A percentile compares a stretch with the other conserved stretches of the same genome.
phyloP scores from a whole-genome alignment of 257 asterid species.

The Verbena officinalis region DNA sequence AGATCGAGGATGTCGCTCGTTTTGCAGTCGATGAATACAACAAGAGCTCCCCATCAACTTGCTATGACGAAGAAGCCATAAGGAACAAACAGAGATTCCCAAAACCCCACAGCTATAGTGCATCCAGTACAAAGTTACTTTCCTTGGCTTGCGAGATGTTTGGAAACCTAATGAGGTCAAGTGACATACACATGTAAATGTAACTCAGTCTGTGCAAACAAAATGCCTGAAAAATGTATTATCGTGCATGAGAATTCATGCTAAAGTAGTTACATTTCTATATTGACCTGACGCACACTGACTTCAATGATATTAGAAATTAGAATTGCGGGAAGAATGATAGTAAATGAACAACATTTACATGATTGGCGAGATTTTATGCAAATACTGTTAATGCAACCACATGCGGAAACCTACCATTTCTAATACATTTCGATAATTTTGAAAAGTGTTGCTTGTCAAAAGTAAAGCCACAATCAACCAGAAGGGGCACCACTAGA shows the following conservation, averaged over 20 bases:
- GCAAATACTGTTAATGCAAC: too few species aligned
- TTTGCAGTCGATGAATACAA: conserved; percentile 58
- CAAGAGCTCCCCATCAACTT: conserved; percentile 88
- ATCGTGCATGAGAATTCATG: conserved; percentile 11
- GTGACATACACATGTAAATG: conserved; percentile 17
- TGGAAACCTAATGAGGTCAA: conserved; percentile 66
- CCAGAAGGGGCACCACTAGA: neutral
- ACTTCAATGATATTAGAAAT: too few species aligned
- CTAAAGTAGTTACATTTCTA: too few species aligned
- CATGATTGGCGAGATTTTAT: too few species aligned
- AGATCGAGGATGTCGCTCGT: conserved; percentile 47
- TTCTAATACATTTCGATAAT: too few species aligned
- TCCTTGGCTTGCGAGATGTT: conserved; percentile 81
- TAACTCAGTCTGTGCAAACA: conserved; percentile 7
- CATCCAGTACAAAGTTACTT: conserved; percentile 81
- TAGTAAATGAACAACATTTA: too few species aligned
- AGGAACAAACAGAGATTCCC: conserved; percentile 78
- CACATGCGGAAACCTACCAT: too few species aligned
- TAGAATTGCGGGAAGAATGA: too few species aligned
- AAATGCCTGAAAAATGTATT: conserved; percentile 15
- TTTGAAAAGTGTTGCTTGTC: neutral
- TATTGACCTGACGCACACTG: too few species aligned
- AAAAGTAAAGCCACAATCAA: neutral
- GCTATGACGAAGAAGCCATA: conserved; percentile 98
- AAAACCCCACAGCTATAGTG: conserved; percentile 78